Conservation (phyloP, 495 filamentous ascomycete species). For the Rusavskia elegans region DNA sequence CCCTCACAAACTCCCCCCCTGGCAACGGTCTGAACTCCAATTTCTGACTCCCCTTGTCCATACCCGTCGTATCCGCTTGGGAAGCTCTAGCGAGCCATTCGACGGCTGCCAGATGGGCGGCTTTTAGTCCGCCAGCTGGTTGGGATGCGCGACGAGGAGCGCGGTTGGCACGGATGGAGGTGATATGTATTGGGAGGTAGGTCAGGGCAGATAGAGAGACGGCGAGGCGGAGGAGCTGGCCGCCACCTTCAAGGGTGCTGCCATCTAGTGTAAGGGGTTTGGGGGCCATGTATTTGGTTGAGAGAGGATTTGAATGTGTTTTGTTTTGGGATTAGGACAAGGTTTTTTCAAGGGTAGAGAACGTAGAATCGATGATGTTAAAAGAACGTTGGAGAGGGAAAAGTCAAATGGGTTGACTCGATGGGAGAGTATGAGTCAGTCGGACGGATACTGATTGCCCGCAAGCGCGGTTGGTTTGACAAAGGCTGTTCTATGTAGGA, state of each 20-base stretch:
- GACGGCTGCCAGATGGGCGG: slow-evolving; percentile 56
- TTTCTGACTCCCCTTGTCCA: slow-evolving; percentile 20
- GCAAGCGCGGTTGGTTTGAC: too few relatives aligned
- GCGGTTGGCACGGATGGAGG: slow-evolving; percentile 56
- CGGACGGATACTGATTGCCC: too few relatives aligned
- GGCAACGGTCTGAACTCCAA: slow-evolving; percentile 18
- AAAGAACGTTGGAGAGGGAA: too few relatives aligned
- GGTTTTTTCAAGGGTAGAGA: too few relatives aligned
- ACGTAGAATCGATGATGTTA: too few relatives aligned
- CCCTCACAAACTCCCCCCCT: too few relatives aligned
- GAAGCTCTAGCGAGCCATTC: slow-evolving; percentile 48
- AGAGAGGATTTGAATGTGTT: background rate
- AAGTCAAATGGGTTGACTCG: too few relatives aligned
- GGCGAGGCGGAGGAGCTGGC: slow-evolving; percentile 64
- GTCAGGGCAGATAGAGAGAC: slow-evolving; percentile 54
- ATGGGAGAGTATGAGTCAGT: too few relatives aligned
- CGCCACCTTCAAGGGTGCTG: slow-evolving; percentile 66
- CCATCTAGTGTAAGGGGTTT: slow-evolving; percentile 40
- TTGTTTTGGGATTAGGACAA: too few relatives aligned
- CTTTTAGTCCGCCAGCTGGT: slow-evolving; percentile 46
- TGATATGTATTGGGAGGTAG: slow-evolving; percentile 44
- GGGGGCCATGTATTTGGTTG: background rate
- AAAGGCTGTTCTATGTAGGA: too few relatives aligned
- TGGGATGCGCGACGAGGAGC: slow-evolving; percentile 10
- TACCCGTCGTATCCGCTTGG: slow-evolving; percentile 26